Evolutionary conservation across 768 basidiomycete species (phyloP), one percentile per base, ranked within the genome.

Genomic region (Amanita subjunquillea): DNA sequence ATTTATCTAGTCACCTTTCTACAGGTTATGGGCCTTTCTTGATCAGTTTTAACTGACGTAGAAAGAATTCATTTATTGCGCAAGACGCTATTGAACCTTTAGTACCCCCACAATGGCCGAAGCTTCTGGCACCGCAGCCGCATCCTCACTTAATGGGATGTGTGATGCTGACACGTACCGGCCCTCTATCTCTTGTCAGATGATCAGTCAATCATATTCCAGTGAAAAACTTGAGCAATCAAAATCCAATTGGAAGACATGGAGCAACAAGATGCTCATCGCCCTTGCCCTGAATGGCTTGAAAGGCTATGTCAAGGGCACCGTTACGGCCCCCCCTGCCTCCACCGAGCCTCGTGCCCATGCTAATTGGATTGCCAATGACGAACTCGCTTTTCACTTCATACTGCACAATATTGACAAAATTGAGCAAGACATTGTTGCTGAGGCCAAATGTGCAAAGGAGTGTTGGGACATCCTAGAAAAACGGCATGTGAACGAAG

Each of bases 21-120:
- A 48, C 46, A 48, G 46, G 46, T 48, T 48, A 48, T 48, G 46
- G 46, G 46, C 46, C 46, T 48, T 30, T 3, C 9, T 13, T 48
- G 46, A n/a, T 48, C 46, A 30, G 13, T 23, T 12, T 3, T 25
- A 48, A 48, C n/a, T 30, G 46, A 48, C 25, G 34, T 48, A 4
- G 25, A 48, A 48, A 42, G 41, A 42, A 42, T n/a, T n/a, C 9
- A n/a, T 9, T 4, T 9, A 42, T 42, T 9, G 20, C n/a, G 20
- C 41, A 23, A 2, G 13, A 42, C 20, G 41, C 22, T 27, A 27
- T 2, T 27, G 5, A n/a, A n/a, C n/a, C 25, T 27, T 3, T 27
- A 5, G 25, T n/a, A 6, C 3, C 17, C 17, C 9, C 17, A 15
- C 5, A 17, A 42, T n/a, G n/a, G n/a, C n/a, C n/a, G n/a, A n/a